Percentiles rank a stretch among this genome's conserved stretches.
Conservation (phyloP, 2,329 filamentous ascomycete species). For the Aspergillus piperis region DNA sequence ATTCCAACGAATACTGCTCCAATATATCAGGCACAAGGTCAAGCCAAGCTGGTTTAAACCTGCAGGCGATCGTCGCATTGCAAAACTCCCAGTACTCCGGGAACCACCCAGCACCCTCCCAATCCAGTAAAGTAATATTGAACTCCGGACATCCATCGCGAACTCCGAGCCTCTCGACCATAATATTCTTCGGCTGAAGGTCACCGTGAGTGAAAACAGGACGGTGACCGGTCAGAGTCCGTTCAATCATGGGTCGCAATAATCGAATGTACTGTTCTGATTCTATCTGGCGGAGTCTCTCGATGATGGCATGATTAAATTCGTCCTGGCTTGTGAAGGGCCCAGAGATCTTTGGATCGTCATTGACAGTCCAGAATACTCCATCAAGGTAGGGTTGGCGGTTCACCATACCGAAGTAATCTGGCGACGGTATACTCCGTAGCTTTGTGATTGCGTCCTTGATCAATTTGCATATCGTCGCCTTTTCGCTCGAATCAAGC, state of each 20-base stretch:
- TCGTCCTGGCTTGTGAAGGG: constrained; percentile 10
- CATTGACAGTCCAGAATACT: constrained; percentile 17
- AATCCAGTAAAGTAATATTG: constrained; percentile 14
- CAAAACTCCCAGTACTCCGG: constrained; percentile 24
- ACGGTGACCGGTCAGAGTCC: constrained; percentile 19
- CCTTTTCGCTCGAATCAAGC: constrained; percentile 11
- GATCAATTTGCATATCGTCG: constrained; percentile 10
- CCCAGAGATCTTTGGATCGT: constrained; percentile 17
- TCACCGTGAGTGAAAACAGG: constrained; percentile 22
- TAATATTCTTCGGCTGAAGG: constrained; percentile 21
- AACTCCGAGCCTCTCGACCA: constrained; percentile 13
- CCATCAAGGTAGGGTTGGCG: constrained; percentile 19
- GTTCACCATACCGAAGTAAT: constrained; percentile 20
- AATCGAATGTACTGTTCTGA: constrained; percentile 16
- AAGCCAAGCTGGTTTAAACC: constrained; percentile 19
- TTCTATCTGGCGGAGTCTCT: constrained; percentile 13
- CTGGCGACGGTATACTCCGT: constrained; percentile 16
- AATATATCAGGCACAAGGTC: constrained; percentile 17
- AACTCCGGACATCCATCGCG: constrained; percentile 1
- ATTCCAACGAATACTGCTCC: constrained; percentile 16
- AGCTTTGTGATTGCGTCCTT: constrained; percentile 14
- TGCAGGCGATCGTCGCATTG: constrained; percentile 18
- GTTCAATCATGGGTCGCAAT: constrained; percentile 19
- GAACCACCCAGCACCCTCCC: constrained; percentile 20
- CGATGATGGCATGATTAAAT: constrained; percentile 14